phyloP scores from a whole-genome alignment of 2,329 filamentous ascomycete genomes.

The Mollisia scopiformis region DNA sequence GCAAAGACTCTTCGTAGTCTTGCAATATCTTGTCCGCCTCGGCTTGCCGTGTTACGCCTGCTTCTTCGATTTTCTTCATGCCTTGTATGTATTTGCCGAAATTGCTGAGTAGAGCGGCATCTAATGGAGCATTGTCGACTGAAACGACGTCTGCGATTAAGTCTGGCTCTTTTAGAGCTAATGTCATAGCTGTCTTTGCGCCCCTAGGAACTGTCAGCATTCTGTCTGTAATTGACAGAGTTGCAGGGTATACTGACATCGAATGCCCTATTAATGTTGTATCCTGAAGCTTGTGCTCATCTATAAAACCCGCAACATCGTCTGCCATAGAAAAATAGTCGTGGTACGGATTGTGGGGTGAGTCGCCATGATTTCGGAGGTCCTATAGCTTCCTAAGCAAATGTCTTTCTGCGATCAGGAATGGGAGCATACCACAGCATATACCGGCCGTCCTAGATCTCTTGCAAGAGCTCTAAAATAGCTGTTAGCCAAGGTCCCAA shows the following conservation, averaged over 20 bases:
- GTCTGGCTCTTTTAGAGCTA: slow-evolving; percentile 73
- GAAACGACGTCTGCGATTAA: slow-evolving; percentile 73
- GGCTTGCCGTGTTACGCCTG: slow-evolving; percentile 66
- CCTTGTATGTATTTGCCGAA: slow-evolving; percentile 82
- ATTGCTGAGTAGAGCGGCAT: slow-evolving; percentile 71
- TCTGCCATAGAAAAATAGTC: slow-evolving; percentile 82
- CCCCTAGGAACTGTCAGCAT: slow-evolving; percentile 56
- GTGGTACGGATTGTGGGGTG: slow-evolving; percentile 75
- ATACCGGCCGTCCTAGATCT: slow-evolving; percentile 79
- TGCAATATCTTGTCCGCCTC: slow-evolving; percentile 82
- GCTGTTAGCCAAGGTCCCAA: slow-evolving; percentile 15
- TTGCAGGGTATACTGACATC: slow-evolving; percentile 61
- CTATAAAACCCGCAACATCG: slow-evolving; percentile 80
- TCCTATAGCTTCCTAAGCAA: slow-evolving; percentile 57
- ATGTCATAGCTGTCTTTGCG: slow-evolving; percentile 88
- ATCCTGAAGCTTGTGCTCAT: slow-evolving; percentile 68
- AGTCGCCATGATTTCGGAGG: slow-evolving; percentile 90
- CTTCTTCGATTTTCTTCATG: slow-evolving; percentile 80
- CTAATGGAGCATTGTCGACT: slow-evolving; percentile 91
- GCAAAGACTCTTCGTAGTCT: slow-evolving; percentile 72
- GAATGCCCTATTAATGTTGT: slow-evolving; percentile 89
- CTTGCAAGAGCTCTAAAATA: slow-evolving; percentile 71
- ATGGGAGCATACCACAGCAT: slow-evolving; percentile 67
- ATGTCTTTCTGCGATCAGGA: background rate
- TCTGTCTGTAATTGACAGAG: background rate